Conservation (phyloP, 345 rosid genomes). For the Linum usitatissimum region DNA sequence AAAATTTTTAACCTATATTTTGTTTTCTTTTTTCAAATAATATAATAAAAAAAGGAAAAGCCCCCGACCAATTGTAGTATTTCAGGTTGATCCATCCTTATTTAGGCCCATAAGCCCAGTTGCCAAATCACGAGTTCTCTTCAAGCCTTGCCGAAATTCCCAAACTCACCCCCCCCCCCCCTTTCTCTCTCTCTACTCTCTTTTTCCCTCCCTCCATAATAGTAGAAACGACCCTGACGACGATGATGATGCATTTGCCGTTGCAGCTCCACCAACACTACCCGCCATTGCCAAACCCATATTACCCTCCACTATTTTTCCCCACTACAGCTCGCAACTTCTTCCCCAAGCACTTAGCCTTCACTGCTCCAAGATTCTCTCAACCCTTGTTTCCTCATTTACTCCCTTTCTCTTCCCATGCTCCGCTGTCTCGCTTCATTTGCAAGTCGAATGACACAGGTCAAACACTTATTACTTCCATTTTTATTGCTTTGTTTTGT, state of each 20-base stretch:
- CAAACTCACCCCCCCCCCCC: neutral
- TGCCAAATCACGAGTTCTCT: too few relatives aligned
- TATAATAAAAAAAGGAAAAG: too few relatives aligned
- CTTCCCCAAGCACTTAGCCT: conserved; percentile 3
- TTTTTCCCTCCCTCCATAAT: neutral
- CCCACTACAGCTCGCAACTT: conserved; percentile 10
- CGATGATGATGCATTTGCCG: conserved; percentile 23
- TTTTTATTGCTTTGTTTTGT: neutral
- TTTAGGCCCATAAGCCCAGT: too few relatives aligned
- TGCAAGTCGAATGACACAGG: conserved; percentile 24
- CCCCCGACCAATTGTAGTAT: too few relatives aligned
- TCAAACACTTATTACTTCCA: neutral
- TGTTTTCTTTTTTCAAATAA: too few relatives aligned
- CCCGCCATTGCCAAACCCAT: conserved; percentile 10
- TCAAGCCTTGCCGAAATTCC: too few relatives aligned
- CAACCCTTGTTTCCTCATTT: neutral
- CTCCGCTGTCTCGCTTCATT: conserved; percentile 13
- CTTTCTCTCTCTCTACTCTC: neutral
- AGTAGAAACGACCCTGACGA: neutral
- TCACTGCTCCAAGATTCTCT: conserved; percentile 3
- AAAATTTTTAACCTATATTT: too few relatives aligned
- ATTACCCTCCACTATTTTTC: neutral
- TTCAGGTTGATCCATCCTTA: too few relatives aligned
- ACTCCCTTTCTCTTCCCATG: conserved; percentile 5
- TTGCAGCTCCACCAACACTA: conserved; percentile 6